Conservation (phyloP, 2,329 filamentous ascomycete species). For the Ceratocystis colombiana region DNA sequence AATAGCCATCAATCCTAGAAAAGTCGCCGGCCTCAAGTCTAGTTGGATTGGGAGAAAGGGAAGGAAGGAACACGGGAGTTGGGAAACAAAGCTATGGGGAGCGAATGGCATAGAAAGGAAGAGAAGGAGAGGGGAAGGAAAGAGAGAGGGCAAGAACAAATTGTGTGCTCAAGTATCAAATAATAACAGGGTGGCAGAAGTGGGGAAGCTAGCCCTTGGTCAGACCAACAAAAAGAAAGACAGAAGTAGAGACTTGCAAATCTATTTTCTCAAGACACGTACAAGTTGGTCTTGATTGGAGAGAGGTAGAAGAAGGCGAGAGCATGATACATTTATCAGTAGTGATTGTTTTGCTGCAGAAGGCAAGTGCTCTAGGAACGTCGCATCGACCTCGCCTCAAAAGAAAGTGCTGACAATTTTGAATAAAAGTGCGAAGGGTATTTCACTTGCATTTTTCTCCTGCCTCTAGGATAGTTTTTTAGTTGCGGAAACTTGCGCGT, state of each 20-base stretch:
- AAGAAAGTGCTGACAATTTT: slow-evolving; percentile 13
- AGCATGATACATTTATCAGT: not conserved
- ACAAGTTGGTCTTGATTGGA: not conserved
- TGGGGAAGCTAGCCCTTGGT: not conserved
- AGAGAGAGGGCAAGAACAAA: not conserved
- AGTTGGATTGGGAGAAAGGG: not conserved
- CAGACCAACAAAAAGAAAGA: slow-evolving; percentile 1
- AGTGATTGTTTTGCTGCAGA: not conserved
- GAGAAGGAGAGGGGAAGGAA: not conserved
- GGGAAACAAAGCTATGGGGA: not conserved
- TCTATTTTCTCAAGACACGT: not conserved
- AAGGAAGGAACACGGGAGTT: slow-evolving; percentile 2
- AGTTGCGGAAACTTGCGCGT: not conserved
- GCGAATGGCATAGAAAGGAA: not conserved
- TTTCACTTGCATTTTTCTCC: not conserved
- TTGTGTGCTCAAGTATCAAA: not conserved
- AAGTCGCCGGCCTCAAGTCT: slow-evolving; percentile 1
- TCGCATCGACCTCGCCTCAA: slow-evolving; percentile 9
- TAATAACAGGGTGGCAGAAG: not conserved
- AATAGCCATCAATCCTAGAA: not conserved
- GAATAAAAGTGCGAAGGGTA: not conserved
- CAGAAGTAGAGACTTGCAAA: not conserved
- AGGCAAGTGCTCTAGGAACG: not conserved
- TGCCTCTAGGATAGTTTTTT: too few species aligned
- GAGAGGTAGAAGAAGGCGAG: not conserved